Base-by-base conservation (phyloP, 192 early-diverging fungal species). In the Physocladia obscura region DNA sequence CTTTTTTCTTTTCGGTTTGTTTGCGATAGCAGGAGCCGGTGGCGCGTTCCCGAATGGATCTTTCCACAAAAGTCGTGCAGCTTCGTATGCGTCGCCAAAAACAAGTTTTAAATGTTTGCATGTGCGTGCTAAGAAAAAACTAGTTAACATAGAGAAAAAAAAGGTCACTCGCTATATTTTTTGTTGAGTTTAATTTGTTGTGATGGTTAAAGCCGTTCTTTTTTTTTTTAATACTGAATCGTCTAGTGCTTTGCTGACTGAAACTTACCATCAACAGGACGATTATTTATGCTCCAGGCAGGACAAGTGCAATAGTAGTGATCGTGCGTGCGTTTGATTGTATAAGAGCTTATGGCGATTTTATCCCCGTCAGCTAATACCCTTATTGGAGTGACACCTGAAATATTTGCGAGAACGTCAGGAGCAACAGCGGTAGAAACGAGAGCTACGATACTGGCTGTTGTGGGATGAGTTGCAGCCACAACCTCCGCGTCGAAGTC, bases 301-400 rank as follows among this genome's bases (percentile, higher is more conserved):
- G 27, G 13, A 49, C 79, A 81, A 15, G 79, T 82, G 60, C 81
- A 82, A 38, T 75, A 80, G 35, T 82, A 82, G 44, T 80, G 78
- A 27, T 75, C 74, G 29, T 58, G 55, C 29, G 71, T 76, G 11
- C 81, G 74, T 48, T 82, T 82, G 63, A 78, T 70, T 6, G 22
- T 78, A 55, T 82, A 78, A 29, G n/a, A 50, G 22, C 13, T 13
- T 15, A 65, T 49, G 29, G 71, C 47, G 5, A 62, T 29, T 21
- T 40, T 56, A 15, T 80, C 81, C 21, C 81, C 78, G 55, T 80
- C 75, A 3, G 50, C 39, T 27, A 82, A 26, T 19, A 78, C 21
- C 6, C 17, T 54, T 30, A 59, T 52, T 30, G 81, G 81, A 24
- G 8, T 47, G 2, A 77, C 39, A 27, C 81, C 78, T 39, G 59